Evolutionary conservation across 768 basidiomycete species (phyloP).

Genomic region (Serendipita sp.): DNA sequence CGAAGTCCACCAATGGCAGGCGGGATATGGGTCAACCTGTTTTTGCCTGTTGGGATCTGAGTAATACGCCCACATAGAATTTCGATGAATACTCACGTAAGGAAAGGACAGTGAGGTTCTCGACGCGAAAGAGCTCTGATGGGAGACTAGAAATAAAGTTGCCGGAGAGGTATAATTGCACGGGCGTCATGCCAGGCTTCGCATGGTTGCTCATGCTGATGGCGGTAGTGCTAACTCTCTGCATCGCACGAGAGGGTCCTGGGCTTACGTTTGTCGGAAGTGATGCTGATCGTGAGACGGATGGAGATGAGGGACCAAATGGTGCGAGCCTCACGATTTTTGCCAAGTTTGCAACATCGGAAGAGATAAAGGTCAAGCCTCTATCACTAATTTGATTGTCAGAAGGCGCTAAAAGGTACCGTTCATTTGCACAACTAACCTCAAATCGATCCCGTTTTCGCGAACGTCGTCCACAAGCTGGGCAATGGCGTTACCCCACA

Average conservation of each 20-base stretch:
- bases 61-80: neutral
- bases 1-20: neutral
- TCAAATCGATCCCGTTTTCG: neutral
- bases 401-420: neutral
- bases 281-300: neutral
- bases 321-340: neutral
- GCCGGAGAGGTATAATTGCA: neutral
- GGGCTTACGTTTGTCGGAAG: neutral
- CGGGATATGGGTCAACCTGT: neutral
- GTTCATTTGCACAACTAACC: neutral
- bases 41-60: neutral
- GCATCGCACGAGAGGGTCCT: neutral
- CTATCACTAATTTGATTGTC: neutral
- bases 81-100: neutral
- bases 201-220: constrained; percentile 2
- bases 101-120: neutral
- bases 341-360: neutral
- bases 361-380: constrained; percentile 1
- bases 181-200: neutral
- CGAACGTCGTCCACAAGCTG: neutral
- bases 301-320: neutral
- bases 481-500: neutral
- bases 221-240: constrained; percentile 4
- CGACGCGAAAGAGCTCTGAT: neutral
- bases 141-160: neutral